phyloP scores from a whole-genome alignment of 2,329 filamentous ascomycete genomes.

The Clarireedia monteithiana region DNA sequence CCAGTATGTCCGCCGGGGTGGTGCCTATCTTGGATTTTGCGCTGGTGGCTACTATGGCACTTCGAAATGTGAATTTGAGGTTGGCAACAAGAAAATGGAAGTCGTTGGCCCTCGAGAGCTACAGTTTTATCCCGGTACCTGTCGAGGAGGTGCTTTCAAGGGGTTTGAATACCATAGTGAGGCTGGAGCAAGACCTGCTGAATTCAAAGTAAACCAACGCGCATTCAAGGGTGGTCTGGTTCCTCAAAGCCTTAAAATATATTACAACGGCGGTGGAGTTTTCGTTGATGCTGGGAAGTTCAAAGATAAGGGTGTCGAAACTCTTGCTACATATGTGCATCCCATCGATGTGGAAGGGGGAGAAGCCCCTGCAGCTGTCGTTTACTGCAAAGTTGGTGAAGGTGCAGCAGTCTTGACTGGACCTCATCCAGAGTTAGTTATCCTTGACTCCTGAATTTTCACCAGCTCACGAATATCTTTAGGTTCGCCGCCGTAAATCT shows the following conservation, averaged over 20 bases:
- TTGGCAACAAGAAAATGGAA: constrained; percentile 71
- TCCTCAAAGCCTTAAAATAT: constrained; percentile 60
- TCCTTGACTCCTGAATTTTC: not conserved
- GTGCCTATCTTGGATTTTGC: constrained; percentile 83
- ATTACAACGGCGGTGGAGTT: constrained; percentile 91
- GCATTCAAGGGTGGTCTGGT: constrained; percentile 46
- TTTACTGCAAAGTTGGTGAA: constrained; percentile 76
- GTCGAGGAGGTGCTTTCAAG: constrained; percentile 76
- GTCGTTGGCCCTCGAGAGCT: constrained; percentile 82
- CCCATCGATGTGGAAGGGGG: constrained; percentile 70
- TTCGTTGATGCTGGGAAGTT: constrained; percentile 72
- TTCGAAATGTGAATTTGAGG: constrained; percentile 80
- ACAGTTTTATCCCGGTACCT: constrained; percentile 79
- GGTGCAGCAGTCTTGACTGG: constrained; percentile 76
- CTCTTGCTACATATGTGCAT: constrained; percentile 74
- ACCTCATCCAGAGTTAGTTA: constrained; percentile 79
- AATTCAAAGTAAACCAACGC: constrained; percentile 55
- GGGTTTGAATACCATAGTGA: constrained; percentile 92
- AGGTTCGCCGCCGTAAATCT: constrained; percentile 82
- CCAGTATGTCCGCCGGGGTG: constrained; percentile 79
- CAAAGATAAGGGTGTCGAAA: constrained; percentile 59
- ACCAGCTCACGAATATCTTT: constrained; percentile 14
- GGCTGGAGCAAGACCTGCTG: constrained; percentile 66
- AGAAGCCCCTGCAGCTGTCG: constrained; percentile 68
- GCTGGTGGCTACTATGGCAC: constrained; percentile 90